Evolutionary conservation across 768 basidiomycete genomes (phyloP).

Genomic region (Crassisporium funariophilum): DNA sequence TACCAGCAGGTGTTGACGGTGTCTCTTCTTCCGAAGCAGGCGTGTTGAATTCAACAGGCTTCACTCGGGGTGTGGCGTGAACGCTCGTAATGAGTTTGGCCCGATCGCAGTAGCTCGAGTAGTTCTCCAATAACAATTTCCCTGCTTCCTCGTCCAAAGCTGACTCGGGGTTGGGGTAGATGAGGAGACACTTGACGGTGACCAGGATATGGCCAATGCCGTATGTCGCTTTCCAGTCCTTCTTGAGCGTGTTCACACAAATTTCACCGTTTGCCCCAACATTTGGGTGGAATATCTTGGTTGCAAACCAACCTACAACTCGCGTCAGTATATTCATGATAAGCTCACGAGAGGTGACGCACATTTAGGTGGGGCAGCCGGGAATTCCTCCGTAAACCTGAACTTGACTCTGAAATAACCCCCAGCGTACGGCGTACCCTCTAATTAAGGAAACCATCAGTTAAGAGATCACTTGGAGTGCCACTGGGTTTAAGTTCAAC

Average conservation of each 20-base stretch:
- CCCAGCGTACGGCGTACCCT: conserved; percentile 67
- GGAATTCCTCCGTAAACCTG: conserved; percentile 91
- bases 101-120: conserved; percentile 83
- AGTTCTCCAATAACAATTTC: conserved; percentile 87
- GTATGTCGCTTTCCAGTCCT: conserved; percentile 92
- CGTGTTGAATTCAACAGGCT: conserved; percentile 71
- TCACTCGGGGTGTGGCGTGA: conserved; percentile 81
- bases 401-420: conserved; percentile 79
- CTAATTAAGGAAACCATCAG: conserved; percentile 26
- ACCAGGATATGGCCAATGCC: conserved; percentile 91
- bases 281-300: conserved; percentile 98
- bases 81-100: conserved; percentile 89
- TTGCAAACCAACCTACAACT: conserved; percentile 77
- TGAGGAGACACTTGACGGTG: conserved; percentile 93
- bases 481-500: conserved; percentile 28
- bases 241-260: conserved; percentile 96
- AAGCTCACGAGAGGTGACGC: conserved; percentile 23
- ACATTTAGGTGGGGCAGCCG: conserved; percentile 95
- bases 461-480: no score
- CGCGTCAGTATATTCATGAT: not conserved
- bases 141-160: conserved; percentile 97
- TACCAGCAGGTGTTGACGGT: conserved; percentile 17
- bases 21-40: conserved; percentile 32
- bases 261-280: conserved; percentile 90
- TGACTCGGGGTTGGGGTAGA: conserved; percentile 96